Evolutionary conservation across 2,329 filamentous ascomycete genomes (phyloP).

Genomic region (Sarocladium strictum): DNA sequence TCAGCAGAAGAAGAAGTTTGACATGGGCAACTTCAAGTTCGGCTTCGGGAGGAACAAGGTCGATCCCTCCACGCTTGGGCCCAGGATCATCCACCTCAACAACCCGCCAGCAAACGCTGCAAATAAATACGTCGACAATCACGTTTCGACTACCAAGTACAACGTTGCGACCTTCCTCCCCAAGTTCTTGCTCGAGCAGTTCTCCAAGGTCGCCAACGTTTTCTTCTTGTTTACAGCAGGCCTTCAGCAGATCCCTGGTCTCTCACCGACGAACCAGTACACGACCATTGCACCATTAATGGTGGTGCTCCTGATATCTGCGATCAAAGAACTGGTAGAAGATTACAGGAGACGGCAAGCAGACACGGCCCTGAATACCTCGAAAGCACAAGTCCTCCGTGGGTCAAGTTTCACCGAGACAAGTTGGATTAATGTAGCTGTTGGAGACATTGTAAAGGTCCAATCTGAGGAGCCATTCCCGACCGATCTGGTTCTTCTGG

Average conservation of each 20-base stretch:
- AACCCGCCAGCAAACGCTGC: conserved; percentile 85
- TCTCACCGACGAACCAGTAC: conserved; percentile 91
- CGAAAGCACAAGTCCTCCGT: conserved; percentile 74
- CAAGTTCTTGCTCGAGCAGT: conserved; percentile 97
- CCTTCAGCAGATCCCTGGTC: conserved; percentile 88
- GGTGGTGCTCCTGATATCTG: conserved; percentile 89
- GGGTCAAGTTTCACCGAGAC: conserved; percentile 80
- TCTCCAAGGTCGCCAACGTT: conserved; percentile 97
- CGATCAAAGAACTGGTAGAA: conserved; percentile 88
- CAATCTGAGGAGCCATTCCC: conserved; percentile 95
- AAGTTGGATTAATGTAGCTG: conserved; percentile 88
- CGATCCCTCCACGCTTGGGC: conserved; percentile 86
- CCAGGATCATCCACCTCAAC: conserved; percentile 90
- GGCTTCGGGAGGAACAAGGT: conserved; percentile 78
- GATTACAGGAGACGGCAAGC: conserved; percentile 86
- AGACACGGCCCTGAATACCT: conserved; percentile 82
- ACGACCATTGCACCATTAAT: conserved; percentile 94
- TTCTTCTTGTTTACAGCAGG: conserved; percentile 98
- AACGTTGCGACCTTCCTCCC: conserved; percentile 88
- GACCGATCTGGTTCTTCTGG: conserved; percentile 84
- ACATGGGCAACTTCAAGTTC: conserved; percentile 80
- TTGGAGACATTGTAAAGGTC: conserved; percentile 89
- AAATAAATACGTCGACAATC: conserved; percentile 92
- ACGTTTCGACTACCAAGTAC: conserved; percentile 97
- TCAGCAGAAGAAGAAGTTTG: conserved; percentile 52